Evolutionary conservation across 345 rosid species (phyloP), one percentile per base, ranked within the genome.

Genomic region (Dipteronia dyeriana): DNA sequence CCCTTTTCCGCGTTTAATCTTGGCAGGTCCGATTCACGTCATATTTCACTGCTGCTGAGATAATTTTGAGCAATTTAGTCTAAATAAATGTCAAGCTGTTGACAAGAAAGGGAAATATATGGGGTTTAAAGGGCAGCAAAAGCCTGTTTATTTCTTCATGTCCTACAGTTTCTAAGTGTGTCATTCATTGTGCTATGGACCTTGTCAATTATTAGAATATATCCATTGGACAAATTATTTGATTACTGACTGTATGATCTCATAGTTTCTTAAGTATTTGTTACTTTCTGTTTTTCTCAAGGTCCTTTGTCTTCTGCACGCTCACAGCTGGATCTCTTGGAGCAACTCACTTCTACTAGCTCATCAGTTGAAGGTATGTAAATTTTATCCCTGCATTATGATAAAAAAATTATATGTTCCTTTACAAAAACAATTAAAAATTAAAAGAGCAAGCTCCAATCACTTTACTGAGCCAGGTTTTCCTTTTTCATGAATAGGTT

Each of bases 261-360:
- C 22, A 11, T 45, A 7, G 53, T 31, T 63, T 22, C 73, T 25
- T 19, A 25, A 9, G 41, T 0, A 0, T 75, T 45, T 59, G 3
- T 20, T 26, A 26, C 69, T 67, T 23, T 20, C 71, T 34, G 68
- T 51, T 73, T 78, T n/a, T 49, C 49, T 20, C 51, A 34, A 93
- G 97, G 90, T 72, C 84, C 97, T 7, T 66, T 78, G 25, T 86
- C 97, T 80, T 89, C 99, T 54, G 76, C 93, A 60, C 91, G 96
- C 8, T 82, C 92, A 0, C 99, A 84, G 73, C 76, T 95, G 65
- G 97, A 87, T 84, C 91, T 95, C 73, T 78, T 92, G 78, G 93
- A 93, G 2, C 98, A 91, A 76, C 94, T 95, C 61, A 87, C 88
- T 60, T 82, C 90, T 12, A 78, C 85, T 47, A 39, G 84, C 79